Evolutionary conservation across 2,329 filamentous ascomycete species (phyloP).

Genomic region (Phyllosticta capitalensis): DNA sequence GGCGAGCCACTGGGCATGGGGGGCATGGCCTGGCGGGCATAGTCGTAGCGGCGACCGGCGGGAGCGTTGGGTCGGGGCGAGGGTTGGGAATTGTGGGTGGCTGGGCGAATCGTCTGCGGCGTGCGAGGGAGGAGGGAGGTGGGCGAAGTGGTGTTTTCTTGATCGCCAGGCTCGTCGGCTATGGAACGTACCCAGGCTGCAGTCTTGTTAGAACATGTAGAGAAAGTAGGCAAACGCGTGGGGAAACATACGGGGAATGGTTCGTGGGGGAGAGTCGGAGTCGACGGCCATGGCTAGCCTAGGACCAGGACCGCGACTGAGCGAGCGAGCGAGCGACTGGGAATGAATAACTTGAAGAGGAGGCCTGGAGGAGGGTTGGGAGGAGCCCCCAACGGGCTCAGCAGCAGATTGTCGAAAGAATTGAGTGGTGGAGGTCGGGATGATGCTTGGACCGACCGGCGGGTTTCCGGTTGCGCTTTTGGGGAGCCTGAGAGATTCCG

Average conservation of each 20-base stretch:
- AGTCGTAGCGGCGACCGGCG: slow-evolving; percentile 30
- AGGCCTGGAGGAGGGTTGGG: neutral
- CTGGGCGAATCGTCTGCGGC: slow-evolving; percentile 24
- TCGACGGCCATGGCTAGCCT: slow-evolving; percentile 5
- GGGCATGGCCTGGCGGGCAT: slow-evolving; percentile 28
- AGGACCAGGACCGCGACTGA: neutral
- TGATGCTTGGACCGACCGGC: neutral
- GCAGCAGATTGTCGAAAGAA: neutral
- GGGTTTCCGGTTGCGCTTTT: neutral
- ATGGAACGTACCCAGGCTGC: slow-evolving; percentile 29
- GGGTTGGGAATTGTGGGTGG: slow-evolving; percentile 30
- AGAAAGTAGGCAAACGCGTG: neutral
- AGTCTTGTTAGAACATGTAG: neutral
- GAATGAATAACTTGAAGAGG: neutral
- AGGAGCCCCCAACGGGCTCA: neutral
- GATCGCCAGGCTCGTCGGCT: slow-evolving; percentile 21
- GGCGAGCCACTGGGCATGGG: slow-evolving; percentile 26
- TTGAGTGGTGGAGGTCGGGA: neutral
- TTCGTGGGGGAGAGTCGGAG: slow-evolving; percentile 2
- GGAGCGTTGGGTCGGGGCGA: slow-evolving; percentile 29
- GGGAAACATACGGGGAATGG: slow-evolving; percentile 5
- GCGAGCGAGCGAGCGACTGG: slow-evolving; percentile 1
- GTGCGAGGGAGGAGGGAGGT: slow-evolving; percentile 14
- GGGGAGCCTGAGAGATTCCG: neutral
- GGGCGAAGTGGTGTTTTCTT: neutral